Base-by-base conservation (phyloP, 163 green algal genomes). In the Scenedesmus sp. region DNA sequence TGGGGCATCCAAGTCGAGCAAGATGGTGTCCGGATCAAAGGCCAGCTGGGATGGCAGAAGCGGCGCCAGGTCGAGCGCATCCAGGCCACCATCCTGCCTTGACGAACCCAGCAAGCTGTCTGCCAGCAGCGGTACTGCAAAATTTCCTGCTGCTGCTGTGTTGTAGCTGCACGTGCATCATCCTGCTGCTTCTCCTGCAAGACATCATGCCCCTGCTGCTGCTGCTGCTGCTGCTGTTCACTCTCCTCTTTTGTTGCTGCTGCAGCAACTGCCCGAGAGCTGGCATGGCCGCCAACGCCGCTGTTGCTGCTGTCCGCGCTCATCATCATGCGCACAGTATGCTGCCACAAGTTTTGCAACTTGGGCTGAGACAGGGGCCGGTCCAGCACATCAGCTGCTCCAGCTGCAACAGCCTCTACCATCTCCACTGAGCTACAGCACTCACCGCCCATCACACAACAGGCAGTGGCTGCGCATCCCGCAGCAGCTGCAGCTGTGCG, bases 271-370 rank as follows among this genome's bases (percentile, higher is more conserved):
- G 82, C 53, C 0, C 7, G 33, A 22, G 82, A n/a, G n/a, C 46
- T 35, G 43, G 20, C 49, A 16, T n/a, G 51, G 35, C 37, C 49
- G 15, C 65, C 33, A 20, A 33, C 43, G n/a, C 35, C 24, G 33
- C 33, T 76, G 82, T 87, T 16, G 53, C 81, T 53, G n/a, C 35
- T 81, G 35, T 44, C 35, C 37, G 33, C 33, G 35, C 26, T 30
- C 87, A 94, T 94, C 82, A 92, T 90, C 93, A 94, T 96, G 73
- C 96, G 96, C 76, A 98, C 96, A 49, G 95, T 95, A 90, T 98
- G 96, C 93, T 98, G 96, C 96, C 96, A 98, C 56, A 98, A 97
- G 90, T 97, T 98, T 49, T 94, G 94, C 26, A 98, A 92, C 92
- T 97, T 98, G 6, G 97, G 91, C 40, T 93, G 90, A 2, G 91